Evolutionary conservation across 306 rosid species (phyloP).

Genomic region (Pterocarpus santalinus): DNA sequence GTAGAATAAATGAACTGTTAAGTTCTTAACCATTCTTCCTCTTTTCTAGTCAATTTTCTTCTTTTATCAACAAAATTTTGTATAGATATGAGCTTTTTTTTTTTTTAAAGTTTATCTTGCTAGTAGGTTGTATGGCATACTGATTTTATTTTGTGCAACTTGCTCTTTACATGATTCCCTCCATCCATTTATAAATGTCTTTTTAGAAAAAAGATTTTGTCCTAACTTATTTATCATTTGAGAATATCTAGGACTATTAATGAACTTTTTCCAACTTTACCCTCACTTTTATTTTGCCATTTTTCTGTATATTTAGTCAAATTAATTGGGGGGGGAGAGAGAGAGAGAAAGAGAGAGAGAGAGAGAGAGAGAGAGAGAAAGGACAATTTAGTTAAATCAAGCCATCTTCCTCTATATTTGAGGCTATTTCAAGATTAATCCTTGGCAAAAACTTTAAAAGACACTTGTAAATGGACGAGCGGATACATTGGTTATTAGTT

Average conservation of each 20-base stretch:
- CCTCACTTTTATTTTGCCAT: too few relatives aligned
- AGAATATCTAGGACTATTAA: too few relatives aligned
- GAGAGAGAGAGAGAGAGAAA: too few relatives aligned
- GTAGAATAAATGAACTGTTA: neutral
- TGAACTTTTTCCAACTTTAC: too few relatives aligned
- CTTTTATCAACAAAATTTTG: neutral
- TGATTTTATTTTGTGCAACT: conserved; percentile 13
- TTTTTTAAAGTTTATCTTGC: neutral
- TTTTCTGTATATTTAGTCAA: too few relatives aligned
- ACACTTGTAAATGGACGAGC: neutral
- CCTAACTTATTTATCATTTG: too few relatives aligned
- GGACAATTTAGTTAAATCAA: too few relatives aligned
- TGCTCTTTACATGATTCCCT: neutral
- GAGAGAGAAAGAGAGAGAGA: too few relatives aligned
- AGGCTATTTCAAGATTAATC: neutral
- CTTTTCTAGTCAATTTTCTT: neutral
- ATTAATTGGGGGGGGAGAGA: too few relatives aligned
- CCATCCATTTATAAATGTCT: too few relatives aligned
- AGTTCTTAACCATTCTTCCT: neutral
- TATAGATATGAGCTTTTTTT: neutral
- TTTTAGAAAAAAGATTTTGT: too few relatives aligned
- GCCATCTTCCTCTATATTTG: neutral
- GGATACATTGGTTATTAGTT: neutral
- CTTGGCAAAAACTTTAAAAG: neutral
- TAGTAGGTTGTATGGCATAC: conserved; percentile 7